These are phyloP conservation scores for Pseudevernia furfuracea DNA, from an alignment of 495 filamentous ascomycete species.

Conservation along the genomic window DNA sequence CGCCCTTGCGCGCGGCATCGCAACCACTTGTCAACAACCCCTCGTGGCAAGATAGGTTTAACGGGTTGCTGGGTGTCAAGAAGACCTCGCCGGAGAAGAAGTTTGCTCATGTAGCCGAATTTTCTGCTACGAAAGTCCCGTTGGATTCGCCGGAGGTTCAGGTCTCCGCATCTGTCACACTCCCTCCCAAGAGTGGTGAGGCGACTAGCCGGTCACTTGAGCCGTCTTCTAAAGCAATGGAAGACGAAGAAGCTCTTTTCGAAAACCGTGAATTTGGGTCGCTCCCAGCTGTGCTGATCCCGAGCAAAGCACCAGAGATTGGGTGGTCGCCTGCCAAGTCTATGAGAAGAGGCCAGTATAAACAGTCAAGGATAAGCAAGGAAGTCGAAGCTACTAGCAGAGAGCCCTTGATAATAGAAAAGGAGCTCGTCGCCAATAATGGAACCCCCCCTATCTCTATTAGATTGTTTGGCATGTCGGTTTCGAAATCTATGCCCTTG, in stretches of 20 bases:
- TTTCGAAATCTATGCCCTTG: slow-evolving; percentile 35
- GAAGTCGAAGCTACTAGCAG: slow-evolving; percentile 21
- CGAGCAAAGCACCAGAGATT: slow-evolving; percentile 48
- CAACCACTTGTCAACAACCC: slow-evolving; percentile 34
- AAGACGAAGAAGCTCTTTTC: slow-evolving; percentile 73
- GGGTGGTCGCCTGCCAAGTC: slow-evolving; percentile 45
- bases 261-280: slow-evolving; percentile 78
- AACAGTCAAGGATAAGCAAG: slow-evolving; percentile 31
- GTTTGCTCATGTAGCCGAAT: slow-evolving; percentile 43
- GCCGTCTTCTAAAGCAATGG: slow-evolving; percentile 52
- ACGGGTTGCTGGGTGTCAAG: slow-evolving; percentile 61
- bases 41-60: slow-evolving; percentile 69
- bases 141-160: slow-evolving; percentile 44
- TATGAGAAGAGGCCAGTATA: slow-evolving; percentile 34
- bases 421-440: slow-evolving; percentile 5
- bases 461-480: slow-evolving; percentile 36
- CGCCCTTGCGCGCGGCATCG: slow-evolving; percentile 24
- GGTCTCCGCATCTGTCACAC: slow-evolving; percentile 49
- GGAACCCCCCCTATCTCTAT: slow-evolving; percentile 30
- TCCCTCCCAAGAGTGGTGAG: slow-evolving; percentile 38
- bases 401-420: slow-evolving; percentile 19
- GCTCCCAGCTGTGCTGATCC: slow-evolving; percentile 60
- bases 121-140: slow-evolving; percentile 53
- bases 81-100: slow-evolving; percentile 44
- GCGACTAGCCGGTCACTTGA: slow-evolving; percentile 32